Conservation (phyloP, 129 eudicot species). For the Tagetes erecta region DNA sequence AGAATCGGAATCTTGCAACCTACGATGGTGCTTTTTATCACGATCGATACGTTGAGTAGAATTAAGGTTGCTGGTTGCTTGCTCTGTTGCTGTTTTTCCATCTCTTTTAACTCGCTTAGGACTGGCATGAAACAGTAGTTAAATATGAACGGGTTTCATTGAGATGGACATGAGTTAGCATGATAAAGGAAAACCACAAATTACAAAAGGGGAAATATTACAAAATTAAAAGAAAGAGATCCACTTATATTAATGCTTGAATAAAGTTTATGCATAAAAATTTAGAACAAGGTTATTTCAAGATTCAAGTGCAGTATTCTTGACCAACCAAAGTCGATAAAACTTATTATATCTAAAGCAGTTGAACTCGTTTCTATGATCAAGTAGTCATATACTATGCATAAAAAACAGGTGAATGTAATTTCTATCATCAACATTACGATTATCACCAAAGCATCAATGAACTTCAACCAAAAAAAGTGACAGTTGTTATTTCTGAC, state of each 20-base stretch:
- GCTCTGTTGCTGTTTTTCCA: slow-evolving; percentile 54
- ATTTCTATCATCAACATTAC: not conserved
- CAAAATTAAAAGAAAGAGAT: not conserved
- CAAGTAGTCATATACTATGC: not conserved
- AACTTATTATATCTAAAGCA: not conserved
- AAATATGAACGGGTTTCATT: not conserved
- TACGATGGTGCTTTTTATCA: slow-evolving; percentile 51
- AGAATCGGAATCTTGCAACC: slow-evolving; percentile 53
- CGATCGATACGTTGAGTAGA: slow-evolving; percentile 43
- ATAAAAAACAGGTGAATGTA: not conserved
- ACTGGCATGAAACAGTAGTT: slow-evolving; percentile 36
- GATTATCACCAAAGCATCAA: not conserved
- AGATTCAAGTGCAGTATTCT: not conserved
- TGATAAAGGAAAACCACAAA: not conserved
- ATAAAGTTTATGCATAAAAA: not conserved
- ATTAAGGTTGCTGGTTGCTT: slow-evolving; percentile 33
- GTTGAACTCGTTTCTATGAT: not conserved
- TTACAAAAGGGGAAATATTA: not conserved
- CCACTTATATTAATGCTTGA: not conserved
- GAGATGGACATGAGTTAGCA: slow-evolving; percentile 14
- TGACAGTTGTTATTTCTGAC: not conserved
- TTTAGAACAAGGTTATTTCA: not conserved
- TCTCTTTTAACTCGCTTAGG: slow-evolving; percentile 76
- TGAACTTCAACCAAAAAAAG: not conserved
- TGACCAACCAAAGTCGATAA: not conserved